Evolutionary conservation across 768 basidiomycete genomes (phyloP), one percentile per base, ranked within the genome.

Genomic region (Naganishia kalamii): DNA sequence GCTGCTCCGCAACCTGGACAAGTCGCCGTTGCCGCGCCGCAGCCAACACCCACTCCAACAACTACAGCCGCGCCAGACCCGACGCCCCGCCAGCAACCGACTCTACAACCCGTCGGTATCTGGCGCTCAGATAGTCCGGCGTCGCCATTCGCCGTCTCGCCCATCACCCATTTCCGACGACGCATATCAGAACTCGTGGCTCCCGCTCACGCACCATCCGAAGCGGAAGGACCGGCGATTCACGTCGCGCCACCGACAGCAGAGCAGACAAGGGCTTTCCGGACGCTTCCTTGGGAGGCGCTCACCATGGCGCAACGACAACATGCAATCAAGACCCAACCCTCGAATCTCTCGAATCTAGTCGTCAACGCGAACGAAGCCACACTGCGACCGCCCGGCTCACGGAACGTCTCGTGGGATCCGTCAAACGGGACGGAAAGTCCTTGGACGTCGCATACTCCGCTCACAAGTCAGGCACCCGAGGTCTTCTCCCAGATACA

Each of bases 221-320:
- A 63, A 5, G 7, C 19, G 19, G 75, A 60, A 74, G 23, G 77
- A 73, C 44, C 81, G 78, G 47, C 78, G 73, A 65, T 73, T 74
- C 40, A 62, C 60, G 60, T 74, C 74, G 60, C 73, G 66, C 71
- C 74, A 62, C 54, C 78, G 70, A 49, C 70, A 70, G 49, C 78
- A 68, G 41, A 69, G 63, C 49, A 70, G 64, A 7, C 74, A 70
- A 17, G 84, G 82, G n/a, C 80, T 85, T 52, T 71, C 85, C 33
- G 84, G 82, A 29, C 82, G 86, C 27, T 78, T 10, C 54, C 54
- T 12, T 87, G 67, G 81, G 86, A 62, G 86, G 85, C 25, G 78
- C 83, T 52, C 82, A 81, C 21, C 80, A 73, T 32, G 85, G 82
- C 69, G 80, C 80, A 17, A 80, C 79, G 21, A 72, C 71, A 62